Base-by-base conservation (phyloP, 225 moss, liverwort and hornwort species). In the Neckera pumila region DNA sequence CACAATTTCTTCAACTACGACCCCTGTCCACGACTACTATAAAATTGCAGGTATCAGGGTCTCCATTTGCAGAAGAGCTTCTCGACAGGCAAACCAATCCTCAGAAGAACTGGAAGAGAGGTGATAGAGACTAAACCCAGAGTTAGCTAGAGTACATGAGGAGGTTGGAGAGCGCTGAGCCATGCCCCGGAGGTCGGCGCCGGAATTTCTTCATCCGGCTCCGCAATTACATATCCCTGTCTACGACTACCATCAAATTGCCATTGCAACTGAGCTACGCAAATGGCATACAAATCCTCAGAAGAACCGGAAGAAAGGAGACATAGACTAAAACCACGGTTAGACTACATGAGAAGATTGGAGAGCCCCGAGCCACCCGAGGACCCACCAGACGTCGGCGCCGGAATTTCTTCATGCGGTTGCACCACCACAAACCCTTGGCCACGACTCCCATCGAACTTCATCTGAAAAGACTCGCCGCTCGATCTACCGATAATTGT, bases 341-440 rank as follows among this genome's bases (percentile, higher is more conserved):
- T 58, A 75, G 43, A 36, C 63, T 63, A 53, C 62, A 63, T 42
- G 45, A 84, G 56, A 19, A 88, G 42, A 30, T 54, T 75, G 3
- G 90, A 66, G 25, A 85, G n/a, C 0, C 88, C 82, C 14, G 90
- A 85, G 62, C 85, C 30, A 57, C 82, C 70, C 33, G 86, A 82
- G 11, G 88, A 90, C 2, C 79, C 71, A 11, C 64, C 12, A 1
- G 85, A 36, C 26, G 19, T 36, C 15, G 70, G 31, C 17, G 88
- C 20, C 11, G 82, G 1, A 27, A 88, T 4, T 83, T 95, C 95
- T 73, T 97, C 96, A 23, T 69, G 94, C 13, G 96, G 96, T 84
- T 97, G 96, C 89, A 97, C 95, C 1, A 97, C 89, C 1, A 97
- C 96, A 54, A 97, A 95, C 1, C 95, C 95, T 21, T 93, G 80